Evolutionary conservation across 352 stramenopile species (phyloP), one percentile per base, ranked within the genome.

Genomic region (Globisporangium nagaii): DNA sequence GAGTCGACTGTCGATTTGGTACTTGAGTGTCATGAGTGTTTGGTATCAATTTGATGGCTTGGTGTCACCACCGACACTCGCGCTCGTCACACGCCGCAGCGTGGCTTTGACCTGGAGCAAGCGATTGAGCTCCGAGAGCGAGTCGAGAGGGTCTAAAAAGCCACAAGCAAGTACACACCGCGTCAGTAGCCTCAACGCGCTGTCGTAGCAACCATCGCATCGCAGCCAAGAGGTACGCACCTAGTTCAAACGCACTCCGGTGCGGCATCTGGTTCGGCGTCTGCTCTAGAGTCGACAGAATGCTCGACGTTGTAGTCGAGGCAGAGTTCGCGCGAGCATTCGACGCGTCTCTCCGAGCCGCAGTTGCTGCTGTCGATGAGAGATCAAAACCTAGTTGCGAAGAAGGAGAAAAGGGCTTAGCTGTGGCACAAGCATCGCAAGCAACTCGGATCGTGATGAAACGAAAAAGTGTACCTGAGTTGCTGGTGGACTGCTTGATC

Each of bases 21-120:
- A n/a, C n/a, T n/a, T n/a, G n/a, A n/a, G n/a, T n/a, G n/a, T n/a
- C n/a, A n/a, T n/a, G n/a, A n/a, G 12, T 46, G 30, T 46, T 46
- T 47, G 24, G 17, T 40, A 20, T 15, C 45, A 41, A 39, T 15
- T 40, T 15, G 35, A 24, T 15, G 13, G 7, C 34, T 19, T 27
- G 27, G 8, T 17, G 25, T 50, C 43, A 17, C 1, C 40, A 32
- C 3, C 2, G 9, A 25, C 40, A n/a, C n/a, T 36, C 2, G 42
- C 60, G 47, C 43, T 68, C 27, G 53, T 62, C 7, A 58, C 65
- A 12, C 66, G 45, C 20, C 71, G 61, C 17, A 84, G 52, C 30
- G 66, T 71, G 36, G 71, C 74, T 52, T 84, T 84, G 52, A 80
- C 69, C n/a, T 66, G 72, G 5, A 84, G 58, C 41, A 84, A 42